These are phyloP conservation scores for Moesziomyces aphidis DNA, from an alignment of 1,284 basidiomycete genomes.

Conservation along the genomic window DNA sequence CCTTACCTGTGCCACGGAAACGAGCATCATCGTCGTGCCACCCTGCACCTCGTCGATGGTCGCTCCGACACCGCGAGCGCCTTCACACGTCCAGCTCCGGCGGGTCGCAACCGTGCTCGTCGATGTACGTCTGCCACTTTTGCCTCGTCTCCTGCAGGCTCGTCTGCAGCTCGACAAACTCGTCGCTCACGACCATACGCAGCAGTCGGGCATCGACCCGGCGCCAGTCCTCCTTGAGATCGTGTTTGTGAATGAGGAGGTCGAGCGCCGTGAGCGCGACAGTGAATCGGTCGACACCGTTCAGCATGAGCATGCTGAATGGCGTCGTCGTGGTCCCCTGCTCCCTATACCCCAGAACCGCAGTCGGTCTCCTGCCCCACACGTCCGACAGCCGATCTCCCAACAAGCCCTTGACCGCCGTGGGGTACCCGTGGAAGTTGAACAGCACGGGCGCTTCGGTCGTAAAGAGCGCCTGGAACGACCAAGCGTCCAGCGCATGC, in stretches of 20 bases:
- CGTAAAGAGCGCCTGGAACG: conserved; percentile 70
- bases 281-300: conserved; percentile 70
- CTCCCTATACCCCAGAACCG: conserved; percentile 69
- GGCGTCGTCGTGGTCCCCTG: conserved; percentile 71
- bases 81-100: conserved; percentile 1
- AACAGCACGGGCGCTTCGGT: conserved; percentile 74
- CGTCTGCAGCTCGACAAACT: conserved; percentile 67
- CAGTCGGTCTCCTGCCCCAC: conserved; percentile 8
- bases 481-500: conserved; percentile 77
- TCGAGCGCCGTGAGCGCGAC: conserved; percentile 69
- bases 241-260: conserved; percentile 24
- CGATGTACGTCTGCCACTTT: conserved; percentile 68
- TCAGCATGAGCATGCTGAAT: conserved; percentile 70
- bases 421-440: conserved; percentile 76
- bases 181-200: conserved; percentile 59
- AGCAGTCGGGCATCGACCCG: conserved; percentile 27
- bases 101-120: conserved; percentile 55
- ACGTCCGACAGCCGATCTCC: conserved; percentile 41
- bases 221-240: conserved; percentile 31
- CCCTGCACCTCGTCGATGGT: too few relatives aligned
- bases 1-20: too few relatives aligned
- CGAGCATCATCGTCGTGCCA: too few relatives aligned
- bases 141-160: conserved; percentile 68
- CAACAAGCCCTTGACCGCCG: conserved; percentile 40
- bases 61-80: neutral